Percentiles rank a stretch among this genome's conserved stretches.
Conservation (phyloP, 768 basidiomycete genomes). For the Mycena albidolilacea region DNA sequence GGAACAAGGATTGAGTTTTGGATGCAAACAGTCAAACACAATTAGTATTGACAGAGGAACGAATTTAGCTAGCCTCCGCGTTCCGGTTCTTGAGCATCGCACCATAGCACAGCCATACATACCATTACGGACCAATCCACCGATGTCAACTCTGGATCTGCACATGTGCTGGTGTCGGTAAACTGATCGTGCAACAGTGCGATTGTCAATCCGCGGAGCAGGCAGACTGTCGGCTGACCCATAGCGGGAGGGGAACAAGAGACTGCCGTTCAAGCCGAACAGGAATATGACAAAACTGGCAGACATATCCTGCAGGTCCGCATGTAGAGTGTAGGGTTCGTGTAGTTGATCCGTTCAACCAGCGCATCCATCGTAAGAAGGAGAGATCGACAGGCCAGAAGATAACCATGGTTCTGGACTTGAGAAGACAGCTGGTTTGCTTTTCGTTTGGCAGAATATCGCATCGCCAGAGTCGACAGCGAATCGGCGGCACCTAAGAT, state of each 20-base stretch:
- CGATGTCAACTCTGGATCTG: conserved; percentile 30
- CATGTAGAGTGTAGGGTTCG: conserved; percentile 11
- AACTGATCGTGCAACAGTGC: conserved; percentile 21
- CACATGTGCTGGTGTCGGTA: conserved; percentile 25
- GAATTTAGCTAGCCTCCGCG: conserved; percentile 21
- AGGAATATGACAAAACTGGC: conserved; percentile 29
- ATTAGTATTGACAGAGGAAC: conserved; percentile 18
- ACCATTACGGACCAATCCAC: conserved; percentile 10
- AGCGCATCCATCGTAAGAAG: background rate
- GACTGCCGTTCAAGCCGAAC: conserved; percentile 31
- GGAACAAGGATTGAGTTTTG: conserved; percentile 34
- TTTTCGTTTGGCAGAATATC: conserved; percentile 32
- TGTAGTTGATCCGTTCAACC: background rate
- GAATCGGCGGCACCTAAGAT: background rate
- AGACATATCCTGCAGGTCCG: conserved; percentile 31
- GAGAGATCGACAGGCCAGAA: conserved; percentile 8
- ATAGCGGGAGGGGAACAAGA: conserved; percentile 7
- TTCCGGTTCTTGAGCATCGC: conserved; percentile 17
- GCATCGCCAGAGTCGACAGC: background rate
- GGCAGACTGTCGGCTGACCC: conserved; percentile 25
- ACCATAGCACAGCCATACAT: background rate
- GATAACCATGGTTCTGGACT: background rate
- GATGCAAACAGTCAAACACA: conserved; percentile 39
- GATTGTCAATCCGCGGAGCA: conserved; percentile 10
- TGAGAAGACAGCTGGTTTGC: conserved; percentile 30